Evolutionary conservation across 208 protist species (phyloP).

Genomic region (Leishmania tarentolae): DNA sequence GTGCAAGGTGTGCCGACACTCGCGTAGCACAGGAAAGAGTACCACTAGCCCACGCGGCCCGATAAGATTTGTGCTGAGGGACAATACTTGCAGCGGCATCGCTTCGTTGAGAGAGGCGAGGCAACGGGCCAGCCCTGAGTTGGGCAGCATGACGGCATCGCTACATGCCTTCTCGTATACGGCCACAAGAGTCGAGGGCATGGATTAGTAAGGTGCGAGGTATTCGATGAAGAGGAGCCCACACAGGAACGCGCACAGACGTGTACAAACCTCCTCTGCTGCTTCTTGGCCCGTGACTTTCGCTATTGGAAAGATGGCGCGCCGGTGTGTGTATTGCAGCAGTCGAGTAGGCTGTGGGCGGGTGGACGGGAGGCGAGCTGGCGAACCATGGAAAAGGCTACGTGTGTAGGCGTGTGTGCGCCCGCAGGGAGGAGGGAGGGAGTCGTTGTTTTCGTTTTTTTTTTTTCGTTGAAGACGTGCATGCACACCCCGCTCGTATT

Average conservation of each 20-base stretch:
- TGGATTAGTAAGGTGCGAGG: background rate
- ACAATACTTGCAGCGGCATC: constrained; percentile 32
- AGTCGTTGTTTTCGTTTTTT: no score
- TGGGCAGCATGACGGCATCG: constrained; percentile 10
- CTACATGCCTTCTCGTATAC: constrained; percentile 33
- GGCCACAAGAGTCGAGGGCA: constrained; percentile 9
- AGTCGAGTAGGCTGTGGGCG: background rate
- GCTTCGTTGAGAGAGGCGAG: constrained; percentile 1
- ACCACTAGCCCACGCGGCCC: constrained; percentile 49
- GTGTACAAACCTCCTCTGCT: background rate
- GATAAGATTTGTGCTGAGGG: constrained; percentile 47
- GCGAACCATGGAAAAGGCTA: background rate
- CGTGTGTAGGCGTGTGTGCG: constrained; percentile 2
- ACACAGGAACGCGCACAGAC: background rate
- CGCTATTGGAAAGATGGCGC: background rate
- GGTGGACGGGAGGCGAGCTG: no score
- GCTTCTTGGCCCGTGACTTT: background rate
- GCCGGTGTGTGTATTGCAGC: background rate
- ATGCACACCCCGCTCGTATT: background rate
- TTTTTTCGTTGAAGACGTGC: background rate
- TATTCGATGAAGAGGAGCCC: background rate
- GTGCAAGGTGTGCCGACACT: constrained; percentile 44
- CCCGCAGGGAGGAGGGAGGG: background rate
- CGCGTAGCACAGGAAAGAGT: constrained; percentile 31
- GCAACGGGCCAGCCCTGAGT: constrained; percentile 23